These are phyloP conservation scores for Orbilia oligospora DNA, from an alignment of 2,329 filamentous ascomycete genomes.

Conservation along the genomic window DNA sequence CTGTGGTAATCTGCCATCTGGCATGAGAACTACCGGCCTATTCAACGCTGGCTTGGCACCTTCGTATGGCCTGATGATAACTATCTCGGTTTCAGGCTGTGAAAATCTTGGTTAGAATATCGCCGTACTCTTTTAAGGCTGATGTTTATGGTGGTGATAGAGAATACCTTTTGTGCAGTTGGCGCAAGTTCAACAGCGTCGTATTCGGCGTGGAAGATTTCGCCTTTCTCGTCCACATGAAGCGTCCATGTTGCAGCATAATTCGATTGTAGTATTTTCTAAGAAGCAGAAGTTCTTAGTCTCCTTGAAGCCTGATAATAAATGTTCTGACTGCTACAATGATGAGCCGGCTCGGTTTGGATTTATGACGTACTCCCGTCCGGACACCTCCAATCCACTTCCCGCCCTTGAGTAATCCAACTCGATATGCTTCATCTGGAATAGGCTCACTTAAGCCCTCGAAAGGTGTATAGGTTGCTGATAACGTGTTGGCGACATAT, in stretches of 20 bases:
- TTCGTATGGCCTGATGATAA: constrained; percentile 69
- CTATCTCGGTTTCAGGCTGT: constrained; percentile 70
- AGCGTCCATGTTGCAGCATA: constrained; percentile 43
- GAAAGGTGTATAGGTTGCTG: constrained; percentile 44
- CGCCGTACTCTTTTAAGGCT: neutral
- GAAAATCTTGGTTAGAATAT: constrained; percentile 10
- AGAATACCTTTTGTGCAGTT: constrained; percentile 45
- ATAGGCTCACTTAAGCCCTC: neutral
- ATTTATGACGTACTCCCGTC: constrained; percentile 38
- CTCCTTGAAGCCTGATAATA: neutral
- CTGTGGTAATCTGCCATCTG: constrained; percentile 73
- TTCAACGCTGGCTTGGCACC: constrained; percentile 75
- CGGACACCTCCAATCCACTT: constrained; percentile 52
- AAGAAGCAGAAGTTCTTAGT: constrained; percentile 10
- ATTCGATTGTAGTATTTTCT: constrained; percentile 47
- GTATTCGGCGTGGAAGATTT: constrained; percentile 55
- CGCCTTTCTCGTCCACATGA: constrained; percentile 52
- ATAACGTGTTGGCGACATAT: constrained; percentile 33
- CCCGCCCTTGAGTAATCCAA: constrained; percentile 46
- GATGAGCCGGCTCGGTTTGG: neutral
- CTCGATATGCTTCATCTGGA: constrained; percentile 26
- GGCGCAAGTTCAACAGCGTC: constrained; percentile 43
- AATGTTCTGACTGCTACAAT: neutral
- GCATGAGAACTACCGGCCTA: constrained; percentile 75
- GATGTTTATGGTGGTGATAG: neutral